Evolutionary conservation across 192 early-diverging fungal genomes (phyloP), one percentile per base, ranked within the genome.

Genomic region (Lobosporangium transversale): DNA sequence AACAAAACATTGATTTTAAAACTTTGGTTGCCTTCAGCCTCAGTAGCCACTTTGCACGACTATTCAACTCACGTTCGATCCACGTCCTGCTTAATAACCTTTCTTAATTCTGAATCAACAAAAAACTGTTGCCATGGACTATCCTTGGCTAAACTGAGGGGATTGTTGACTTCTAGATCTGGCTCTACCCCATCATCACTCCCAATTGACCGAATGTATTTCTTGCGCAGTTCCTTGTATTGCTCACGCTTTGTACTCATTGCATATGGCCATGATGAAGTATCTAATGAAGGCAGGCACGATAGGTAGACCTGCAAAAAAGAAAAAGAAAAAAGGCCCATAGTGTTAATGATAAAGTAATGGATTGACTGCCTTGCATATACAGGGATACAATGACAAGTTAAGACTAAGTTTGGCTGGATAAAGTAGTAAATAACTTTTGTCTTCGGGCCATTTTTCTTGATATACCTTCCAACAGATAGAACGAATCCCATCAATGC

Each of bases 121-220:
- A 95, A 97, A 62, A 94, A 97, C 71, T 94, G 93, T 53, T 87
- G 87, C 97, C 97, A 99, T 12, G 96, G 96, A 71, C 93, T 98
- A 86, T 94, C 90, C 51, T 94, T 91, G 36, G 90, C 91, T 62
- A 94, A 71, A 64, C 91, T 90, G 43, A 98, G 85, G 11, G 97
- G 97, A 68, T 98, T 94, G 79, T 95, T 93, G 12, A 89, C 73
- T 27, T 80, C 84, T 51, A 89, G 80, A 78, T 96, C 92, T 4
- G 62, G 84, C 6, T 79, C 66, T 9, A 47, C 70, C n/a, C 82
- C 79, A 24, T 83, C 81, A 15, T 74, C 81, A 51, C 79, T 79
- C 15, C 76, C 56, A 29, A 81, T 59, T 24, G 79, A 78, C 40
- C 84, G 83, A 36, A 94, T 89, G 64, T 89, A 91, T 49, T 88